Evolutionary conservation across 495 filamentous ascomycete species (phyloP).

Genomic region (Penicillium parvum): DNA sequence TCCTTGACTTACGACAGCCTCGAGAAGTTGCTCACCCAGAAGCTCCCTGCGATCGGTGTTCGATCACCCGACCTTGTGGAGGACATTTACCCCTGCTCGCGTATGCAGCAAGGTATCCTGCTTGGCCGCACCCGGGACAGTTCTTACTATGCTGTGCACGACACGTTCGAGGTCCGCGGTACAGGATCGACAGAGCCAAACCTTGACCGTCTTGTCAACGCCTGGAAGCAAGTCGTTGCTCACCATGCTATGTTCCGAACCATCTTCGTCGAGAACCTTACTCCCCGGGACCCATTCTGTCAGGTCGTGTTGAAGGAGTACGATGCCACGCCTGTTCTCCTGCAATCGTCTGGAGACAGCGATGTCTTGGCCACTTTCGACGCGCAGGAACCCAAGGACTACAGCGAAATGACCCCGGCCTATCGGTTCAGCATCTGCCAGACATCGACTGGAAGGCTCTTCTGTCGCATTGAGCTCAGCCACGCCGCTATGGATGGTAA

Average conservation of each 20-base stretch:
- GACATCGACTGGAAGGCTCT: conserved; percentile 35
- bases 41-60: conserved; percentile 47
- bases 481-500: conserved; percentile 50
- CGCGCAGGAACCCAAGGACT: conserved; percentile 28
- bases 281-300: conserved; percentile 40
- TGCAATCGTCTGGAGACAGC: conserved; percentile 32
- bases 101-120: conserved; percentile 64
- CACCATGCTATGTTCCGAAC: conserved; percentile 51
- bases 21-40: conserved; percentile 39
- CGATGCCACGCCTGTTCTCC: conserved; percentile 22
- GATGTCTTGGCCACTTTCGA: conserved; percentile 32
- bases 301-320: conserved; percentile 49
- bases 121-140: conserved; percentile 54
- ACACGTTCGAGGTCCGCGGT: conserved; percentile 54
- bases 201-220: conserved; percentile 31
- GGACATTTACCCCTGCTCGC: conserved; percentile 62
- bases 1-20: conserved; percentile 57
- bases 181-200: conserved; percentile 27
- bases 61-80: conserved; percentile 43
- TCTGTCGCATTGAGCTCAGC: conserved; percentile 53
- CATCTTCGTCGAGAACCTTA: conserved; percentile 47
- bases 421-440: conserved; percentile 50
- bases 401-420: conserved; percentile 34
- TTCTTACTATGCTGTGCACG: conserved; percentile 56
- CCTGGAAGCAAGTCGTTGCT: conserved; percentile 47